Conservation (phyloP, 1,284 basidiomycete species). For the Cutaneotrichosporon sp. region DNA sequence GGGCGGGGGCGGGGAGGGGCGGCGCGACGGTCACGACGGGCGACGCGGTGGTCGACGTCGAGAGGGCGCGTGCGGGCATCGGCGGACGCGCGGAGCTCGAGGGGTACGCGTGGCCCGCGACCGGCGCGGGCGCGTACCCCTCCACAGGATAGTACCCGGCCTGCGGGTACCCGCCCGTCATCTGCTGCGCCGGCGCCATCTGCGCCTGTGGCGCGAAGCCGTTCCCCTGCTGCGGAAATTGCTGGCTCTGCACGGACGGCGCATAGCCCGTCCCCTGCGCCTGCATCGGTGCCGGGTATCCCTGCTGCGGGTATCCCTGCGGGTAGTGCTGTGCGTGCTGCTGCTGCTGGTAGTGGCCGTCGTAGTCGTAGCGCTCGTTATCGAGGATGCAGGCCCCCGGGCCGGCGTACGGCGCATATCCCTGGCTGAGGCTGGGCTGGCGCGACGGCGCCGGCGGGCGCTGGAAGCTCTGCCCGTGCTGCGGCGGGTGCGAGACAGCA, state of each 20-base stretch:
- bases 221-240: background rate
- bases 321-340: too few species aligned
- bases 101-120: background rate
- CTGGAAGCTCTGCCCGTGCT: background rate
- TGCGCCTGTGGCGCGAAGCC: background rate
- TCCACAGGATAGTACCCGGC: background rate
- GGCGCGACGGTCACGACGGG: background rate
- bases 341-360: background rate
- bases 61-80: background rate
- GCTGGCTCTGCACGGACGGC: background rate
- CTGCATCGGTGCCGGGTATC: too few species aligned
- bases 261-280: background rate
- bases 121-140: background rate
- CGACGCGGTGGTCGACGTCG: background rate
- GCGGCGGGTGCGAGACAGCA: background rate
- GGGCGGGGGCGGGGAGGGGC: background rate
- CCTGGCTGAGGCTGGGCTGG: background rate
- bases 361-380: background rate
- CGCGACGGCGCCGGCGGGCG: background rate
- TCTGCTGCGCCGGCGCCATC: too few species aligned
- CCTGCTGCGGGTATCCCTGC: background rate
- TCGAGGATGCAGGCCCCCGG: background rate
- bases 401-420: background rate
- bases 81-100: background rate
- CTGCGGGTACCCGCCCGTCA: background rate